phyloP scores from a whole-genome alignment of 2,329 filamentous ascomycete genomes.

The Diplodia corticola region DNA sequence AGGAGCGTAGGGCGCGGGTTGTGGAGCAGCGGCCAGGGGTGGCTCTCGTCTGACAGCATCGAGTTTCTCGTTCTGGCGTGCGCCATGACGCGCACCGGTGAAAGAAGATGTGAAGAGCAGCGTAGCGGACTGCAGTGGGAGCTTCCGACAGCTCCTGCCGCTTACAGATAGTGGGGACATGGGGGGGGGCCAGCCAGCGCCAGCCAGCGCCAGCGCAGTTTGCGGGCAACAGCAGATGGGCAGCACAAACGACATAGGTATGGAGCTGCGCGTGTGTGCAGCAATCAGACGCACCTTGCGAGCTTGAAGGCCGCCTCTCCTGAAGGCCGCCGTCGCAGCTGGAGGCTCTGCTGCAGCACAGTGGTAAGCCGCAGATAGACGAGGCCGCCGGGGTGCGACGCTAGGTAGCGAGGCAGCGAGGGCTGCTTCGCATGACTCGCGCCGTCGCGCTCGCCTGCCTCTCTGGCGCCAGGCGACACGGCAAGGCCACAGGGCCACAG shows the following conservation, averaged over 20 bases:
- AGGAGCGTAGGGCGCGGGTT: slow-evolving; percentile 16
- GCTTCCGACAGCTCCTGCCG: neutral
- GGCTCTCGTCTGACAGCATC: slow-evolving; percentile 5
- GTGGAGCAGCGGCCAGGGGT: slow-evolving; percentile 16
- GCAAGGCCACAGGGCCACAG: too few relatives aligned
- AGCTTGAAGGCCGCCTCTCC: neutral
- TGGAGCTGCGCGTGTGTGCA: neutral
- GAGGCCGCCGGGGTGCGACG: neutral
- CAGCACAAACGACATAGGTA: neutral
- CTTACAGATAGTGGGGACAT: neutral
- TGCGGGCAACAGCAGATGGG: neutral
- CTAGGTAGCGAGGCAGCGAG: neutral
- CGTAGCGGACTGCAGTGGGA: neutral
- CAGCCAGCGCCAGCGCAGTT: neutral
- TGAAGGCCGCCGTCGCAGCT: neutral
- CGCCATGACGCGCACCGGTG: slow-evolving; percentile 7
- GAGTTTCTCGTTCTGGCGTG: slow-evolving; percentile 3
- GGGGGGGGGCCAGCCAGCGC: too few relatives aligned
- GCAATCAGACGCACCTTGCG: neutral
- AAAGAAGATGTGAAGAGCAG: neutral
- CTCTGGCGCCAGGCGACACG: neutral
- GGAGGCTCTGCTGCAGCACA: slow-evolving; percentile 10
- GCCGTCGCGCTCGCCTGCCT: neutral
- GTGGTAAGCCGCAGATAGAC: slow-evolving; percentile 20
- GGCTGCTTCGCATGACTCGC: neutral